These are phyloP conservation scores for Pouteria glomerata DNA, from an alignment of 148 eudicot species.

Conservation along the genomic window DNA sequence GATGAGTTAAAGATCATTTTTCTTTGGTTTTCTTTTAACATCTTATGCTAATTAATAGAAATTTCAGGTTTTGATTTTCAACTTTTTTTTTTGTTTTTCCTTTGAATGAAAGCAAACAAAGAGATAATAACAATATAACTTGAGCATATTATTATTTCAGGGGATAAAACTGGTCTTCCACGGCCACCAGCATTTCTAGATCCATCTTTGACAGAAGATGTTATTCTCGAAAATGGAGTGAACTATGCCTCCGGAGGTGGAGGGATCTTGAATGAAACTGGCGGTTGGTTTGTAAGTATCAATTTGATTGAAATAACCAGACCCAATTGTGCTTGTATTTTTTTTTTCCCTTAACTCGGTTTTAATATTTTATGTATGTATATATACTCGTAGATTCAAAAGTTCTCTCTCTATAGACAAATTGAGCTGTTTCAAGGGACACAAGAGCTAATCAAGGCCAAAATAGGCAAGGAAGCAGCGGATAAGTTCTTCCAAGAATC, in stretches of 20 bases:
- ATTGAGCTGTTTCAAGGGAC: conserved; percentile 83
- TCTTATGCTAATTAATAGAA: too few species aligned
- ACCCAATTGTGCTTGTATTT: too few species aligned
- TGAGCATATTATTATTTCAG: too few species aligned
- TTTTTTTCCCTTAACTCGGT: too few species aligned
- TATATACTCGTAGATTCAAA: conserved; percentile 62
- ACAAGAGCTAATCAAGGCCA: conserved; percentile 39
- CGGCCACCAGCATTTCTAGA: conserved; percentile 84
- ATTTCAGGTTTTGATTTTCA: too few species aligned
- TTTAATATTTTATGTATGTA: too few species aligned
- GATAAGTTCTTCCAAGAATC: conserved; percentile 55
- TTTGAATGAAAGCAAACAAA: too few species aligned
- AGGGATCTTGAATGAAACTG: conserved; percentile 88
- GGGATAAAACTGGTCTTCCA: conserved; percentile 73
- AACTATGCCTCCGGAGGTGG: conserved; percentile 95
- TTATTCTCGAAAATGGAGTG: conserved; percentile 63
- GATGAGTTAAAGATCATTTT: too few species aligned
- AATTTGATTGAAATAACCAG: too few species aligned
- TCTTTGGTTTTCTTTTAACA: too few species aligned
- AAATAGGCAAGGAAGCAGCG: conserved; percentile 55
- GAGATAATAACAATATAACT: too few species aligned
- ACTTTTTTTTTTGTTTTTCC: too few species aligned
- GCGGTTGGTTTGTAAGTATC: conserved; percentile 71
- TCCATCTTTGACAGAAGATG: conserved; percentile 58
- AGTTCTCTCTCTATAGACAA: conserved; percentile 62